These are phyloP conservation scores for Magnusiomyces ingens DNA, from an alignment of 1,139 yeast genomes.

Conservation along the genomic window DNA sequence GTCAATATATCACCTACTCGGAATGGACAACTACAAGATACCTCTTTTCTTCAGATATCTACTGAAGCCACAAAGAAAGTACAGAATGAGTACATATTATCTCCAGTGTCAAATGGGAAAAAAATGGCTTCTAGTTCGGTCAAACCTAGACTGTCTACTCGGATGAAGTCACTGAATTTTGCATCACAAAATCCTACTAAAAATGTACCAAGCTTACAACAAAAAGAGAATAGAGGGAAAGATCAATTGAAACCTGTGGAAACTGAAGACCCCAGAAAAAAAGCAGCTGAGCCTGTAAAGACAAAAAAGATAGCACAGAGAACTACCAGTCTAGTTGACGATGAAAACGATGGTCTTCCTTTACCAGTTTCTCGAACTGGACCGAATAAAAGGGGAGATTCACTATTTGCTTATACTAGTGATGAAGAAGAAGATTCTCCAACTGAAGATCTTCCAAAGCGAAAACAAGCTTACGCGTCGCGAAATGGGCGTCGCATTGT, in stretches of 20 bases:
- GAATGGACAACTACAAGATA: no score
- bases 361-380: neutral
- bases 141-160: no score
- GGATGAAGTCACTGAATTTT: no score
- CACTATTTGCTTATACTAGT: neutral
- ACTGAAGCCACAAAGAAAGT: no score
- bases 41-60: no score
- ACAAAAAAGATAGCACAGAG: slow-evolving; percentile 1
- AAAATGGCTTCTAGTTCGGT: no score
- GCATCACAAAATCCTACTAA: neutral
- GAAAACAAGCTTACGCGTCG: no score
- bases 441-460: no score
- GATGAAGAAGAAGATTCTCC: neutral
- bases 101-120: no score
- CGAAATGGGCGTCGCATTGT: no score
- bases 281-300: slow-evolving; percentile 2
- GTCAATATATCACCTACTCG: no score
- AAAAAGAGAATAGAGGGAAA: slow-evolving; percentile 6
- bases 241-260: slow-evolving; percentile 3
- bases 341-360: neutral
- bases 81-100: no score
- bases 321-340: neutral
- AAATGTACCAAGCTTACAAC: slow-evolving; percentile 1
- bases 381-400: neutral
- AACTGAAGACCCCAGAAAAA: slow-evolving; percentile 3